Evolutionary conservation across 192 early-diverging fungal genomes (phyloP), one percentile per base, ranked within the genome.

Genomic region (Gamsiella multidivaricata): DNA sequence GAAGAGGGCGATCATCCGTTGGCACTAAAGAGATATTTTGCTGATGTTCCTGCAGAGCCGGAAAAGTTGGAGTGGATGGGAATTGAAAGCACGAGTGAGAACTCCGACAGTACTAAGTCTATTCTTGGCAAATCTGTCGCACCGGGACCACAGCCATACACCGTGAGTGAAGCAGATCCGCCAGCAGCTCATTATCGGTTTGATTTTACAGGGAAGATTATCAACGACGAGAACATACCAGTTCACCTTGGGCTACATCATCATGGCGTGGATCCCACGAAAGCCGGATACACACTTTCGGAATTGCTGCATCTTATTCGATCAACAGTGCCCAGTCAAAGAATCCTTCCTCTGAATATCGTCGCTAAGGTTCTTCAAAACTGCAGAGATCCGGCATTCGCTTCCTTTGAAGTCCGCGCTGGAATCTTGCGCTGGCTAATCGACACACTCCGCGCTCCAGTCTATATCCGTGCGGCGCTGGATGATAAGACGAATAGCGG

Each of bases 281-380:
- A 88, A 56, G 89, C 96, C 20, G 96, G 96, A 28, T 98, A 97
- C 79, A 93, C 94, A 0, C 69, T 96, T 0, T 83, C 89, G 0
- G 96, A 97, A 79, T 70, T 97, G 15, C 76, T 95, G 29, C 89
- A 93, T 72, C 80, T 97, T 39, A 87, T 90, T 46, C 89, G 93
- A 54, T 95, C 94, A 61, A 89, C 91, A 5, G 89, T 94, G 3
- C 91, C 93, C 4, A 85, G 90, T 39, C 95, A 97, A 80, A 82
- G 94, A 10, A 84, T 89, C 15, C 80, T 94, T 6, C 84, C 90
- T 14, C 73, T 95, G 53, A 85, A 85, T 29, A 84, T 86, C 22
- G 71, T 95, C 0, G 84, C 83, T 12, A 83, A 83, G 32, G 87
- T 92, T 29, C 46, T 94, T 56, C 59, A 81, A 65, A 85, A 84